Base-by-base conservation (phyloP, 73 alveolate species). In the Paramecium primaurelia region DNA sequence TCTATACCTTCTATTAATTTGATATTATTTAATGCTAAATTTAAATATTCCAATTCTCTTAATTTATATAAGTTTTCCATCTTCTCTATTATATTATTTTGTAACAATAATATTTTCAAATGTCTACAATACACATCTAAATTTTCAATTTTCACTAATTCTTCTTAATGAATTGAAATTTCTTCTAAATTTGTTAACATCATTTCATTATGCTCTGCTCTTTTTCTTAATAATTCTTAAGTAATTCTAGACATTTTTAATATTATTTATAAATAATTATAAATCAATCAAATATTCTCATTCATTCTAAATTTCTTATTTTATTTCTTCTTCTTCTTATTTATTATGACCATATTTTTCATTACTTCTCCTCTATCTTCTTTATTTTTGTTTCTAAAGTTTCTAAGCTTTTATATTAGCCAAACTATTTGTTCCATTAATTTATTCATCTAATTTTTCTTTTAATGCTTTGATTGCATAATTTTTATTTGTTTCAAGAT, bases 201-300 rank as follows among this genome's bases (percentile, higher is more conserved):
- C 77, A 99, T 99, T 69, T 98, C 99, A 95, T 98, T 98, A 94
- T 98, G 99, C 94, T 98, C 99, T 8, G 99, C 99, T 59, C 99
- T 93, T 75, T 95, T 95, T 64, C 99, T 93, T 37, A 98, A 92
- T 30, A 98, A 91, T 59, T 96, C 99, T 71, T 94, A 88, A 28
- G 99, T 96, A 20, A 97, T 97, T 88, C 98, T 83, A 30, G 94
- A 89, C 97, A 92, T 92, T 34, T 25, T 32, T 14, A 25, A 14
- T 64, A 28, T 6, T 64, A 64, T 64, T 38, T 11, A 60, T 60
- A 9, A 60, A 60, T 71, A 14, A 34, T 54, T 54, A 1, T 20
- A 18, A 54, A 47, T 14, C 69, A 54, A 47, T 14, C 69, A 54
- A 54, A 54, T 54, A 54, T 54, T 54, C 14, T 54, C 34, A 54